phyloP scores from a whole-genome alignment of 768 basidiomycete species.

The Lactarius sp. region DNA sequence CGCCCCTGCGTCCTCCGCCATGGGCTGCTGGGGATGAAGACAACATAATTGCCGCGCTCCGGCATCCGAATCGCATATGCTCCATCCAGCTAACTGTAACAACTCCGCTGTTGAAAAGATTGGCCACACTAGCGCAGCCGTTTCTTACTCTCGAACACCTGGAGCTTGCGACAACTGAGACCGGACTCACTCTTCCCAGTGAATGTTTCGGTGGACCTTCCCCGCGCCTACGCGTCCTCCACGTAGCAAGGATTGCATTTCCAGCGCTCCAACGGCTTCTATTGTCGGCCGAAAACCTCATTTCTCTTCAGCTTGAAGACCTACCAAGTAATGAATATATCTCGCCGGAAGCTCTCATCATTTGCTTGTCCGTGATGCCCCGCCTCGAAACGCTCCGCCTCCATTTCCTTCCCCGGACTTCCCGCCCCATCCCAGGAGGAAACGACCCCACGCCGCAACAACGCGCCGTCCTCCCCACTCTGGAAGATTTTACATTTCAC shows the following conservation, averaged over 20 bases:
- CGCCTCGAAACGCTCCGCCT: conserved; percentile 1
- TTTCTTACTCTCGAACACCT: not conserved
- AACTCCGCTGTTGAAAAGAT: not conserved
- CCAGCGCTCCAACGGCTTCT: conserved; percentile 2
- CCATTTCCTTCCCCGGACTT: conserved; percentile 5
- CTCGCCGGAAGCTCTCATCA: not conserved
- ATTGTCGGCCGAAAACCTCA: not conserved
- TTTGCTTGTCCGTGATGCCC: not conserved
- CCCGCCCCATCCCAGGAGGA: not conserved
- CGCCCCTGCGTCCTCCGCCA: too few relatives aligned
- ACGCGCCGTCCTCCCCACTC: not conserved
- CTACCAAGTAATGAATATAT: not conserved
- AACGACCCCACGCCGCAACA: not conserved
- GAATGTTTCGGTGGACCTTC: not conserved
- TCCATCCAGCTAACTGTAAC: not conserved
- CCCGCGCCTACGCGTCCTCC: conserved; percentile 1
- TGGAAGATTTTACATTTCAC: not conserved
- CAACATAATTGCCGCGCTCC: not conserved
- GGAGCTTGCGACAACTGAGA: not conserved
- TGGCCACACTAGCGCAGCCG: not conserved
- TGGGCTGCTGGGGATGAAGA: not conserved
- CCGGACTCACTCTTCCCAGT: not conserved
- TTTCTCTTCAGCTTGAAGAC: conserved; percentile 6
- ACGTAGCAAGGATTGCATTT: not conserved
- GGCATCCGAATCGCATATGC: not conserved